phyloP scores from a whole-genome alignment of 2,329 filamentous ascomycete genomes.

The Kalmusia sp. region DNA sequence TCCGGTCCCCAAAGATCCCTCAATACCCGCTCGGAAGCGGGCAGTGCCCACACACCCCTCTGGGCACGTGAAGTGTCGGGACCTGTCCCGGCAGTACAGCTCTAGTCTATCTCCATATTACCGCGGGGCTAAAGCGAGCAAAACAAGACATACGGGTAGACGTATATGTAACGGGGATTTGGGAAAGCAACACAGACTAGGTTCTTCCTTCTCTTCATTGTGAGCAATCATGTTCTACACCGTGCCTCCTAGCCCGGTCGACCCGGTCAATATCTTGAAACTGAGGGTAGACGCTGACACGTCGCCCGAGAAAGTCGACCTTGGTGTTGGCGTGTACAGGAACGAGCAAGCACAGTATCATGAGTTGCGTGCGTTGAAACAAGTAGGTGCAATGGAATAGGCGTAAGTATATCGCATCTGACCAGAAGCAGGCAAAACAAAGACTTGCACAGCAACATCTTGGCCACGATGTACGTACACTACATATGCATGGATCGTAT shows the following conservation, averaged over 20 bases:
- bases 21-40: too few relatives aligned
- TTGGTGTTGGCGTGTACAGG: conserved; percentile 48
- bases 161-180: neutral
- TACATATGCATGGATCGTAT: neutral
- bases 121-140: neutral
- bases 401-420: neutral
- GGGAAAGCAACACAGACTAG: neutral
- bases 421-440: conserved; percentile 8
- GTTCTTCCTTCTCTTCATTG: neutral
- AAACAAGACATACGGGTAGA: neutral
- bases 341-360: conserved; percentile 43
- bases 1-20: too few relatives aligned
- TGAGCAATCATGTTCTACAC: conserved; percentile 9
- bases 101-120: neutral
- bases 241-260: conserved; percentile 32
- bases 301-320: conserved; percentile 41
- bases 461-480: conserved; percentile 15
- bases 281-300: conserved; percentile 37
- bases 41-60: too few relatives aligned
- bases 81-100: neutral
- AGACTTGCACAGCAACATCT: conserved; percentile 18
- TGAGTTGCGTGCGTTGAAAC: conserved; percentile 36
- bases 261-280: conserved; percentile 46
- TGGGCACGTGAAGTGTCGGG: neutral
- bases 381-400: conserved; percentile 16